A percentile compares a stretch with the other conserved stretches of the same genome.
These are phyloP conservation scores for Ascosphaera apis DNA, from an alignment of 2,329 filamentous ascomycete genomes.

Conservation along the genomic window DNA sequence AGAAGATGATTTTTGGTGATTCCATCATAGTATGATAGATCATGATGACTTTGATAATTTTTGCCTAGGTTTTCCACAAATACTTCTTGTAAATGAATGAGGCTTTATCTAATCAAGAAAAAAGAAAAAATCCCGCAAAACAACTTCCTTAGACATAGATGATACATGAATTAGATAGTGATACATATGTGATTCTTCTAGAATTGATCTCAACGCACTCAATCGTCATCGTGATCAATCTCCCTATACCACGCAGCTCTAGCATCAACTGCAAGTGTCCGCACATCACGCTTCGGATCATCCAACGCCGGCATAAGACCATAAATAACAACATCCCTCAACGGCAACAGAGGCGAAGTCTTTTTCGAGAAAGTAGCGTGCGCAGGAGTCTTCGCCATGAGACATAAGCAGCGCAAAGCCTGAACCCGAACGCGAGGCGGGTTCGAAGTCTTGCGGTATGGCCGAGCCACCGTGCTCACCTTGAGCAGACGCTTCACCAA, in stretches of 20 bases:
- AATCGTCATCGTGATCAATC: constrained; percentile 35
- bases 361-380: constrained; percentile 10
- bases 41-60: neutral
- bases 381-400: constrained; percentile 14
- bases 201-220: too few relatives aligned
- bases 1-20: neutral
- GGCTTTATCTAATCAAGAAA: too few relatives aligned
- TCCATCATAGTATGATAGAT: neutral
- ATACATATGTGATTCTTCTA: too few relatives aligned
- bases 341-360: constrained; percentile 28
- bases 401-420: constrained; percentile 16
- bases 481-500: constrained; percentile 32
- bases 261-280: constrained; percentile 38
- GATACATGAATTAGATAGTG: too few relatives aligned
- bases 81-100: too few relatives aligned
- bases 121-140: too few relatives aligned
- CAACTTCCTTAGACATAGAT: neutral
- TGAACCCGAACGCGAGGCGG: constrained; percentile 13
- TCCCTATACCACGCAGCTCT: constrained; percentile 33
- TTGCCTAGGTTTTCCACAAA: neutral
- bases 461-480: constrained; percentile 15
- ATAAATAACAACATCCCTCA: constrained; percentile 33
- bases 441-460: constrained; percentile 5
- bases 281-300: constrained; percentile 38
- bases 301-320: constrained; percentile 32